These are phyloP conservation scores for Hamamelis virginiana DNA, from an alignment of 164 flowering plant genomes.

Conservation along the genomic window DNA sequence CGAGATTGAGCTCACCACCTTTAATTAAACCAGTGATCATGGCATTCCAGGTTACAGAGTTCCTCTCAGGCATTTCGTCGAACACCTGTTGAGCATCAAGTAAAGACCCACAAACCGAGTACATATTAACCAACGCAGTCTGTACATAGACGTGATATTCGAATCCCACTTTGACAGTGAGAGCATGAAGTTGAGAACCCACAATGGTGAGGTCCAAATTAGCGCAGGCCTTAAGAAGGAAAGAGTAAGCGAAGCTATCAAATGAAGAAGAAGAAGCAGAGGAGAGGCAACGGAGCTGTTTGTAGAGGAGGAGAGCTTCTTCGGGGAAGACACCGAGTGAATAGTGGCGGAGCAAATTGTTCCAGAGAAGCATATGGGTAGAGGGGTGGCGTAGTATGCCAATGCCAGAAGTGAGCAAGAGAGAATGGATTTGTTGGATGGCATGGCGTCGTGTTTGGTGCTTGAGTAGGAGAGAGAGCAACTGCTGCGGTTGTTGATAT, in stretches of 20 bases:
- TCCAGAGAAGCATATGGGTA: conserved; percentile 17
- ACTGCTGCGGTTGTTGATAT: background rate
- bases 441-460: conserved; percentile 12
- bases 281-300: conserved; percentile 11
- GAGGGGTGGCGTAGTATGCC: conserved; percentile 11
- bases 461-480: conserved; percentile 20
- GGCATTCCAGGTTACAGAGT: conserved; percentile 59
- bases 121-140: conserved; percentile 30
- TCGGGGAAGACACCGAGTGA: conserved; percentile 19
- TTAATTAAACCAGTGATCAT: conserved; percentile 53
- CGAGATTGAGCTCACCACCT: conserved; percentile 44
- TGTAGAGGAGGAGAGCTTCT: conserved; percentile 27
- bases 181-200: conserved; percentile 30
- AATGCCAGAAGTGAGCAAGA: conserved; percentile 20
- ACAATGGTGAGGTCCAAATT: background rate
- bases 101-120: conserved; percentile 19
- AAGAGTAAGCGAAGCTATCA: conserved; percentile 33
- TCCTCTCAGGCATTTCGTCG: conserved; percentile 57
- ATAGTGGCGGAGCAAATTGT: conserved; percentile 27
- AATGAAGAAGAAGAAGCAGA: conserved; percentile 1
- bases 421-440: conserved; percentile 31
- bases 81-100: conserved; percentile 34
- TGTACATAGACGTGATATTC: conserved; percentile 33
- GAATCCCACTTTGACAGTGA: conserved; percentile 31
- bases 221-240: conserved; percentile 29